Evolutionary conservation across 148 eudicot species (phyloP).

Genomic region (Camellia lanceoleosa): DNA sequence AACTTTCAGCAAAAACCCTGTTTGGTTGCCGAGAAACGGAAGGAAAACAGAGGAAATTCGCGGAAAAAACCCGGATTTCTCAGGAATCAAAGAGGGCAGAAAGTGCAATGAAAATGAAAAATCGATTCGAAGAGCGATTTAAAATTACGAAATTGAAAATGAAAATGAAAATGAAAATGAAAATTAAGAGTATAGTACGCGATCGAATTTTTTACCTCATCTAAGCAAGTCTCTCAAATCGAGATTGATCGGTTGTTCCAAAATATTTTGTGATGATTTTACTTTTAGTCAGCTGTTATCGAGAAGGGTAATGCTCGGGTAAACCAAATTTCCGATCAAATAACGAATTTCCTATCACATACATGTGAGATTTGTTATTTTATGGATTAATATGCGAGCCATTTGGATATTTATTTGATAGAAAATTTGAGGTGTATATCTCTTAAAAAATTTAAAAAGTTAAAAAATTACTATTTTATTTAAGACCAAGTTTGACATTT

Average conservation of each 20-base stretch:
- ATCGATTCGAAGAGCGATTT: background rate
- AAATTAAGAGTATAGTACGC: background rate
- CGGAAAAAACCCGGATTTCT: background rate
- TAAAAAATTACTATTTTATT: too few species aligned
- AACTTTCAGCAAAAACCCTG: background rate
- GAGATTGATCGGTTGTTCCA: background rate
- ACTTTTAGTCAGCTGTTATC: too few species aligned
- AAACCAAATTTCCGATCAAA: too few species aligned
- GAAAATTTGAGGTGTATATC: too few species aligned
- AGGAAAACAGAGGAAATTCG: background rate
- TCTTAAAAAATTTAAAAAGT: too few species aligned
- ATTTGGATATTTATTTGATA: too few species aligned
- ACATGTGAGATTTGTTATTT: too few species aligned
- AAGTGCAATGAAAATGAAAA: background rate
- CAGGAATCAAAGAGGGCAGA: constrained; percentile 2
- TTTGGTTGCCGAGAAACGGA: background rate
- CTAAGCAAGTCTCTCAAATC: background rate
- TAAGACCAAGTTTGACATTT: too few species aligned
- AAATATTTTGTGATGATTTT: too few species aligned
- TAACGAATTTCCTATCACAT: too few species aligned
- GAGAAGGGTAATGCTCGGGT: too few species aligned
- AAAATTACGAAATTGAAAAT: background rate
- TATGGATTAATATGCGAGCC: too few species aligned
- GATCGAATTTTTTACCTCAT: constrained; percentile 3
- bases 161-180: background rate